Evolutionary conservation across 495 filamentous ascomycete species (phyloP).

Genomic region (Lepidopterella palustris): DNA sequence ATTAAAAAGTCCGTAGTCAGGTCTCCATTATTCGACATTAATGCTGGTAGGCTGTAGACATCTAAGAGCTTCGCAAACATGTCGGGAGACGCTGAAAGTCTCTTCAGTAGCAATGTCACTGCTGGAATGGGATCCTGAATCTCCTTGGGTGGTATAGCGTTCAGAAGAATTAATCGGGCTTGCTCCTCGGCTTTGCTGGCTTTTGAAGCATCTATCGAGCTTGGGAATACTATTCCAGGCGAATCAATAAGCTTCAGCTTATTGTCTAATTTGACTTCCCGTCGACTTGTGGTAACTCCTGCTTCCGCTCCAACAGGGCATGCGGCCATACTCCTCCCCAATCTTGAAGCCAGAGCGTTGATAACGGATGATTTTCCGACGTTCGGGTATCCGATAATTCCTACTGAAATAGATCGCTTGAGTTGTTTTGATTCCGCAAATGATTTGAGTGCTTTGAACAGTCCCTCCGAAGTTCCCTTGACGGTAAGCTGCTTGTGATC

Average conservation of each 20-base stretch:
- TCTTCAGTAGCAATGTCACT: constrained; percentile 69
- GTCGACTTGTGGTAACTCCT: constrained; percentile 82
- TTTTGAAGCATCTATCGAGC: constrained; percentile 43
- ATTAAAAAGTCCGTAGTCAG: constrained; percentile 86
- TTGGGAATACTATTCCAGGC: constrained; percentile 91
- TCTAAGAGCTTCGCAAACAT: constrained; percentile 69
- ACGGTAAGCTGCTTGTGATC: constrained; percentile 86
- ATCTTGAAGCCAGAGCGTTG: constrained; percentile 79
- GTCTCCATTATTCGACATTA: constrained; percentile 63
- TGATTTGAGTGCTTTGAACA: constrained; percentile 87
- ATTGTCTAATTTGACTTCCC: constrained; percentile 89
- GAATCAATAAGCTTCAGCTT: constrained; percentile 93
- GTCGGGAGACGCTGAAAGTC: constrained; percentile 63
- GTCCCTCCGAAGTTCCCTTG: constrained; percentile 74
- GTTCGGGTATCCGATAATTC: constrained; percentile 94
- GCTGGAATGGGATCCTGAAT: constrained; percentile 87
- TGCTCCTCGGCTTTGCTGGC: constrained; percentile 65
- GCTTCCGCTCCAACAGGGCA: constrained; percentile 90
- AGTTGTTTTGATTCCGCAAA: constrained; percentile 78
- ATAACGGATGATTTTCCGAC: constrained; percentile 97
- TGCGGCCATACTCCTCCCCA: constrained; percentile 61
- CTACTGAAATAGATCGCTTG: constrained; percentile 84
- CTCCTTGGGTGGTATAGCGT: constrained; percentile 86
- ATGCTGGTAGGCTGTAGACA: constrained; percentile 72
- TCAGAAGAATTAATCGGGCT: constrained; percentile 79